Percentiles rank a stretch among this genome's conserved stretches.
These are phyloP conservation scores for Globisporangium nodosum DNA, from an alignment of 352 stramenopile genomes.

Conservation along the genomic window DNA sequence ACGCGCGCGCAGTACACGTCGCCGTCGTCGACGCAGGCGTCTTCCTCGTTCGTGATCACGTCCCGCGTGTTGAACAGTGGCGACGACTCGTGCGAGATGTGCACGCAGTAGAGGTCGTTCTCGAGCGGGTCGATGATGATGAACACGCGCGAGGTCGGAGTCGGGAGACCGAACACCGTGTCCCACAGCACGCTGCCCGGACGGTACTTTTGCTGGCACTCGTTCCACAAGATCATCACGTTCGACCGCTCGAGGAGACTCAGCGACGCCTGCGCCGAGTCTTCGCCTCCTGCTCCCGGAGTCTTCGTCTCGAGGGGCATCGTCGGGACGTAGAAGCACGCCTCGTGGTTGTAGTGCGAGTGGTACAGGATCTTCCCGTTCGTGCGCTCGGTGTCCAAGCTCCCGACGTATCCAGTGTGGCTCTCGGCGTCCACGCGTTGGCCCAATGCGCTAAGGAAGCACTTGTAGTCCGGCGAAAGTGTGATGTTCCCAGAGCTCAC, in stretches of 20 bases:
- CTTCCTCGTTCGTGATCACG: constrained; percentile 66
- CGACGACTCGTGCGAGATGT: constrained; percentile 74
- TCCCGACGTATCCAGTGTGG: constrained; percentile 44
- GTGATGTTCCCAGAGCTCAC: constrained; percentile 30
- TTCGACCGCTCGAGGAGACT: constrained; percentile 57
- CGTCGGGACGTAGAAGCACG: constrained; percentile 80
- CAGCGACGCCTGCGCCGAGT: constrained; percentile 21
- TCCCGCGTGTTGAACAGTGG: constrained; percentile 72
- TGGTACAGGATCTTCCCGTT: constrained; percentile 62
- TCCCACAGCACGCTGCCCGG: constrained; percentile 78
- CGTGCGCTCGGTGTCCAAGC: constrained; percentile 28
- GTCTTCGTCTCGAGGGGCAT: constrained; percentile 40
- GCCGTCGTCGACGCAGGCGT: constrained; percentile 69
- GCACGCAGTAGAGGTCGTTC: constrained; percentile 83
- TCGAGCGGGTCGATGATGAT: constrained; percentile 81
- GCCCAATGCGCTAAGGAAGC: constrained; percentile 65
- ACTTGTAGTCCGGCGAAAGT: constrained; percentile 62
- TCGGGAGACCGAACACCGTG: constrained; percentile 64
- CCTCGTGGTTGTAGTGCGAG: constrained; percentile 71
- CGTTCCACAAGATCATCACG: constrained; percentile 85
- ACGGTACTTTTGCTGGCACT: constrained; percentile 80
- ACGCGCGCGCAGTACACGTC: constrained; percentile 81
- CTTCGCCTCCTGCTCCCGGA: constrained; percentile 14
- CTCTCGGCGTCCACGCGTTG: constrained; percentile 40
- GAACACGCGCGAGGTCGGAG: constrained; percentile 68